Base-by-base conservation (phyloP, 768 basidiomycete genomes). In the Coprinopsis marcescibilis region DNA sequence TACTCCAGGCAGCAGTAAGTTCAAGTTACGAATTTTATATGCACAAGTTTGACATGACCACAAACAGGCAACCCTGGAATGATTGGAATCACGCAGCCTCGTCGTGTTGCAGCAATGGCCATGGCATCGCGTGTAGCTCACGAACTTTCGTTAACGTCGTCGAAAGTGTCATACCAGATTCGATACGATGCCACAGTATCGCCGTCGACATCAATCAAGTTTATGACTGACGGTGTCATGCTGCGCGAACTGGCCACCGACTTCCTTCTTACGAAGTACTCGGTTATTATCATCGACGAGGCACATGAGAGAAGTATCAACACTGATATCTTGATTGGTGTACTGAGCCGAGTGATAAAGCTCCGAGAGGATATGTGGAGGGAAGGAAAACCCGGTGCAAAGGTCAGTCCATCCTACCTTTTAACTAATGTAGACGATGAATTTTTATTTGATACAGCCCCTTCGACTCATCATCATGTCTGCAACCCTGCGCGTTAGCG, bases 141-240 rank as follows among this genome's bases (percentile, higher is more conserved):
- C 40, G 96, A 99, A 65, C 71, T 99, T n/a, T 86, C 88, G 4
- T 69, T 97, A 12, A 76, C 88, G 0, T 72, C 85, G 1, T 83
- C 85, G 1, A 73, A 78, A 20, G 90, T 98, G 4, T 95, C 96
- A 0, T 94, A 98, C 64, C 94, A 97, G 63, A 97, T 99, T 51
- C 87, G 96, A 51, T 99, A 98, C 60, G 95, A 97, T 55, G 87
- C 91, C 1, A 97, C 92, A 1, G 84, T 92, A 0, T 92, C 92
- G 3, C 75, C 90, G 1, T 74, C 80, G 17, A 99, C 96, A 1
- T 83, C 83, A 6, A 93, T 99, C 71, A 97, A 98, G 64, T 99
- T 98, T 72, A 97, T 98, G 94, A 99, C 96, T 4, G 96, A 99
- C 57, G 96, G 96, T 69, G 92, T 99, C 21, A 70, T 99, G 26